A percentile compares a stretch with the other conserved stretches of the same genome.
These are phyloP conservation scores for Solanum phureja DNA, from an alignment of 257 asterid species.

Conservation along the genomic window DNA sequence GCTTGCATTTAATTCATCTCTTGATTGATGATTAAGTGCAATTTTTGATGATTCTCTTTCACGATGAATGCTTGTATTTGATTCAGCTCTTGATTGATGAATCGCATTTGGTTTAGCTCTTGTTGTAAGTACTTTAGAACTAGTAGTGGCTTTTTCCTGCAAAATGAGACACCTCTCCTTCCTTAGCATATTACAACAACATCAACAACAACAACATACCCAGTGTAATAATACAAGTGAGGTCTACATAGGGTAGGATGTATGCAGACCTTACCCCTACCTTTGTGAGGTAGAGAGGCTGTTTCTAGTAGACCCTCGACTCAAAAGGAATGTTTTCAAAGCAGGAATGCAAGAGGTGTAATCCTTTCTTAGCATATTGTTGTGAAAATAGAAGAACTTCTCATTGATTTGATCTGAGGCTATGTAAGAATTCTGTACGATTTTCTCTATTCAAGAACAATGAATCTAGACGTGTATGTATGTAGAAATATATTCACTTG, in stretches of 20 bases:
- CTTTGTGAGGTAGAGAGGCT: background rate
- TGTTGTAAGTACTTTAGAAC: slow-evolving; percentile 12
- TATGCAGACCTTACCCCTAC: background rate
- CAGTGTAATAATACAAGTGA: background rate
- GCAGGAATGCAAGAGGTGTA: background rate
- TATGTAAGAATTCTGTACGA: background rate
- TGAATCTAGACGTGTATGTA: background rate
- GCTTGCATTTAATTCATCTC: slow-evolving; percentile 13
- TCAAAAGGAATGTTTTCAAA: background rate
- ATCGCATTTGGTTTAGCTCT: slow-evolving; percentile 15
- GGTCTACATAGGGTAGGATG: background rate
- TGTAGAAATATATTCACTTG: background rate
- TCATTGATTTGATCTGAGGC: background rate
- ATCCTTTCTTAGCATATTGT: background rate
- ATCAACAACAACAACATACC: background rate
- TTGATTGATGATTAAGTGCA: background rate
- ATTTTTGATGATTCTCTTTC: slow-evolving; percentile 10
- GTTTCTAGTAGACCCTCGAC: too few relatives aligned
- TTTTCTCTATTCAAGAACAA: background rate
- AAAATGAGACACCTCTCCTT: background rate
- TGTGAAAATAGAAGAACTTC: background rate
- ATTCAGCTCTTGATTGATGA: background rate
- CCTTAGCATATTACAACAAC: background rate
- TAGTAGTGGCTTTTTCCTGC: slow-evolving; percentile 40
- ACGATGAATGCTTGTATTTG: slow-evolving; percentile 9